These are phyloP conservation scores for Calamus simplicifolius DNA, from an alignment of 176 grass and related monocot species.

Conservation along the genomic window DNA sequence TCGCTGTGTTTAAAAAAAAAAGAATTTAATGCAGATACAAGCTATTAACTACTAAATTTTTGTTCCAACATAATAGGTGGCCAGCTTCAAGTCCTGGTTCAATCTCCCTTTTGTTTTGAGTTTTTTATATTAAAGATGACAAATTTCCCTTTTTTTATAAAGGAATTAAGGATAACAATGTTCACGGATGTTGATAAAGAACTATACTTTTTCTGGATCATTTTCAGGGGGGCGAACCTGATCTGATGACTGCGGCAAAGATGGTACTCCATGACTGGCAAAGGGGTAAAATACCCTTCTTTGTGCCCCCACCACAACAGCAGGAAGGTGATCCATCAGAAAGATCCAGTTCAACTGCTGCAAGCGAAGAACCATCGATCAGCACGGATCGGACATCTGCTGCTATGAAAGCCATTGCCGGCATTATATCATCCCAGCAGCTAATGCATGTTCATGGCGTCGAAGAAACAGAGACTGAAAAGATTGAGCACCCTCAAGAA, in stretches of 20 bases:
- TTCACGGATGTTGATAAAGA: neutral
- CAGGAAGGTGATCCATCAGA: constrained; percentile 23
- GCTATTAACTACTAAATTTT: too few species aligned
- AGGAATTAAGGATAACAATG: too few species aligned
- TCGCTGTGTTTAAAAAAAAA: too few species aligned
- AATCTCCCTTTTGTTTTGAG: too few species aligned
- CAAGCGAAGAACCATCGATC: constrained; percentile 30
- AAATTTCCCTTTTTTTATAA: too few species aligned
- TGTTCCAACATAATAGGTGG: too few species aligned
- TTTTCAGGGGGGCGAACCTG: constrained; percentile 78
- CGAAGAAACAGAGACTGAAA: neutral
- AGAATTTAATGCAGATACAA: too few species aligned
- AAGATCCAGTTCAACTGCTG: constrained; percentile 16
- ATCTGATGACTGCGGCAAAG: constrained; percentile 77
- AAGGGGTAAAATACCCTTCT: constrained; percentile 96
- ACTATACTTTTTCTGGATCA: constrained; percentile 11
- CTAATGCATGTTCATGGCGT: constrained; percentile 36
- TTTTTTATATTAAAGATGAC: too few species aligned
- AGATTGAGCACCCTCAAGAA: too few species aligned
- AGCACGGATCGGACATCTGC: constrained; percentile 51
- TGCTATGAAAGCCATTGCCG: constrained; percentile 73
- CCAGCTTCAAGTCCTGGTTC: too few species aligned
- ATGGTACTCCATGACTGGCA: constrained; percentile 99
- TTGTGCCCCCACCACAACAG: constrained; percentile 54
- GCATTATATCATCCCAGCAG: constrained; percentile 81